Percentiles rank a stretch among this genome's conserved stretches.
phyloP scores from a whole-genome alignment of 371 early-diverging fungal species.

The Globomyces sp. region DNA sequence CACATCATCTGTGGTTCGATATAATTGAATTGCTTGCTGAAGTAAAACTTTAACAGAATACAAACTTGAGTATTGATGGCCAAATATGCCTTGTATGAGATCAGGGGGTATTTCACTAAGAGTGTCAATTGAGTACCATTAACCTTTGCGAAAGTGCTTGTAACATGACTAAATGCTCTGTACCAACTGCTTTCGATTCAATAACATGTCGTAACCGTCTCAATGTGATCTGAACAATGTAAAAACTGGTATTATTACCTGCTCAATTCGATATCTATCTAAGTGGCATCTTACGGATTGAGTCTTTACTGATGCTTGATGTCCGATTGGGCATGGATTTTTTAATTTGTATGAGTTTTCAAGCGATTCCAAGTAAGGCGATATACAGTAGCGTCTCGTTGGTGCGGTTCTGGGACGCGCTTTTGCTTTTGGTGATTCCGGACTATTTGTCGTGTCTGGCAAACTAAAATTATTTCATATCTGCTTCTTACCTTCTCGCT shows the following conservation, averaged over 20 bases:
- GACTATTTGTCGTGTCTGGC: no score
- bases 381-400: neutral
- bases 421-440: neutral
- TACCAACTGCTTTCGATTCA: slow-evolving; percentile 2
- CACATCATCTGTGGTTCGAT: no score
- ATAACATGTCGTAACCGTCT: neutral
- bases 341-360: neutral
- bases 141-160: neutral
- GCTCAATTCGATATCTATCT: slow-evolving; percentile 9
- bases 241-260: neutral
- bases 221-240: neutral
- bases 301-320: neutral
- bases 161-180: neutral
- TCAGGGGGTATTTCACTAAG: slow-evolving; percentile 1
- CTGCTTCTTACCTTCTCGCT: no score
- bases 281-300: neutral
- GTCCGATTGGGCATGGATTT: no score
- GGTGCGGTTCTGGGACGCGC: neutral
- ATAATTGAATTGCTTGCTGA: neutral
- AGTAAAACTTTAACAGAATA: neutral
- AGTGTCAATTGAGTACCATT: neutral
- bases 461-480: no score
- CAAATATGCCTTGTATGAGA: slow-evolving; percentile 2
- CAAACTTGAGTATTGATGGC: neutral
- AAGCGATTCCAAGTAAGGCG: neutral